Evolutionary conservation across 1,284 basidiomycete species (phyloP), one percentile per base, ranked within the genome.

Genomic region (Polyporus tsugae): DNA sequence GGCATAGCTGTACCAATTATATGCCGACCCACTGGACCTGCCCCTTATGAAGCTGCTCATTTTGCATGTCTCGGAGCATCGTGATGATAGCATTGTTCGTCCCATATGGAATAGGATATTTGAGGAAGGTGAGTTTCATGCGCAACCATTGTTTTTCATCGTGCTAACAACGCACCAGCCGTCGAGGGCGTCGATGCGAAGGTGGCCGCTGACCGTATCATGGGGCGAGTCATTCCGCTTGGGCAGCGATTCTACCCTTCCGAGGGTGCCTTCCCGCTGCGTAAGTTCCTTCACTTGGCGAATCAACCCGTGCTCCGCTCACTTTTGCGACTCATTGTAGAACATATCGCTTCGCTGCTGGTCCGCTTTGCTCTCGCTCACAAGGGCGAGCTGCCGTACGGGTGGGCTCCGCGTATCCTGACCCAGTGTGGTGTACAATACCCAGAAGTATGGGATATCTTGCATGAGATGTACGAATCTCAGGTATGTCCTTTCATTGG

Each of bases 21-120:
- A 95, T 76, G 97, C 96, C 0, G 88, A 96, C 64, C 94, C 96
- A 0, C 94, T 97, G 73, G 90, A 94, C 73, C 84, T 99, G 41
- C 89, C 93, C 13, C 87, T 92, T 61, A 89, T 95, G 77, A 95
- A 97, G 79, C 85, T 99, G 25, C 86, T 98, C 44, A 96, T 98
- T 77, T 86, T 99, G 68, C 94, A 98, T 77, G 93, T 97, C 5
- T 95, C 98, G 9, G 96, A 97, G 78, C 95, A 97, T 77, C 90
- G 92, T 19, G 95, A 99, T 75, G 90, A 94, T 68, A 88, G 86
- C 63, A 82, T 98, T 38, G 91, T 95, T 9, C 85, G 88, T 60
- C 90, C 92, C 3, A 95, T 97, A 38, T 99, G 97, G 98, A 90
- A 91, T 72, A 89, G 89, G 72, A 90, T 99, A 70, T 88, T 99